Evolutionary conservation across 2,329 filamentous ascomycete species (phyloP).

Genomic region (Cladosporium sp.): DNA sequence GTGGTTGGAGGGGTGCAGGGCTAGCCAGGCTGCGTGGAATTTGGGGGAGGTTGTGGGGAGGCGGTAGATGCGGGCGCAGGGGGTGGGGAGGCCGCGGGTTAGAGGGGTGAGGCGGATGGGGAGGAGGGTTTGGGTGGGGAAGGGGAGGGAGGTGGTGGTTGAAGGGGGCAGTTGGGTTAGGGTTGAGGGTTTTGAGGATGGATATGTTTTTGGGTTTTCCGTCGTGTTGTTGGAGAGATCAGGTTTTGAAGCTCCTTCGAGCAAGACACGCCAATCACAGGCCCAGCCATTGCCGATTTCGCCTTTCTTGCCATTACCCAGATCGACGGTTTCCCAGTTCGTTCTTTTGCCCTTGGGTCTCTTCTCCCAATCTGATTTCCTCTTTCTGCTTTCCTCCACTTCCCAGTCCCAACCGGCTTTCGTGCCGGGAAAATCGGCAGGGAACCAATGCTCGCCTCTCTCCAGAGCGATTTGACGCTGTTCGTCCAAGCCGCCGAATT

Average conservation of each 20-base stretch:
- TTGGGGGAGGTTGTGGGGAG: constrained; percentile 54
- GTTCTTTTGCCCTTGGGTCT: constrained; percentile 77
- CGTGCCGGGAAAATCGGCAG: constrained; percentile 76
- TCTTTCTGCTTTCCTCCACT: constrained; percentile 55
- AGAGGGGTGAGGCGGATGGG: constrained; percentile 64
- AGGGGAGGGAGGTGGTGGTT: constrained; percentile 22
- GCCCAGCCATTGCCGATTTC: constrained; percentile 78
- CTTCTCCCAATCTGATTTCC: constrained; percentile 64
- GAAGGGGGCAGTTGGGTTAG: constrained; percentile 5
- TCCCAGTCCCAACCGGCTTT: constrained; percentile 77
- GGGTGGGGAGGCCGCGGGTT: constrained; percentile 62
- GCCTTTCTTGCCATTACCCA: constrained; percentile 70
- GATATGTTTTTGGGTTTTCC: background rate
- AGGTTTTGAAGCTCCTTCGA: background rate
- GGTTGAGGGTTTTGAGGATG: background rate
- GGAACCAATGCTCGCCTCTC: constrained; percentile 73
- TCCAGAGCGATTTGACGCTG: constrained; percentile 78
- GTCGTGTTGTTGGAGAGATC: background rate
- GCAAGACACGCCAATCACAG: constrained; percentile 61
- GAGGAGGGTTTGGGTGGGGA: constrained; percentile 40
- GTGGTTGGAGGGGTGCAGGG: constrained; percentile 40
- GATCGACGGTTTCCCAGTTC: constrained; percentile 67
- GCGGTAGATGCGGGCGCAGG: constrained; percentile 79
- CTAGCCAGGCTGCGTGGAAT: constrained; percentile 68
- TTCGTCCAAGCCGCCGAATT: constrained; percentile 78